Evolutionary conservation across 495 filamentous ascomycete species (phyloP), one percentile per base, ranked within the genome.

Genomic region (Apodospora peruviana): DNA sequence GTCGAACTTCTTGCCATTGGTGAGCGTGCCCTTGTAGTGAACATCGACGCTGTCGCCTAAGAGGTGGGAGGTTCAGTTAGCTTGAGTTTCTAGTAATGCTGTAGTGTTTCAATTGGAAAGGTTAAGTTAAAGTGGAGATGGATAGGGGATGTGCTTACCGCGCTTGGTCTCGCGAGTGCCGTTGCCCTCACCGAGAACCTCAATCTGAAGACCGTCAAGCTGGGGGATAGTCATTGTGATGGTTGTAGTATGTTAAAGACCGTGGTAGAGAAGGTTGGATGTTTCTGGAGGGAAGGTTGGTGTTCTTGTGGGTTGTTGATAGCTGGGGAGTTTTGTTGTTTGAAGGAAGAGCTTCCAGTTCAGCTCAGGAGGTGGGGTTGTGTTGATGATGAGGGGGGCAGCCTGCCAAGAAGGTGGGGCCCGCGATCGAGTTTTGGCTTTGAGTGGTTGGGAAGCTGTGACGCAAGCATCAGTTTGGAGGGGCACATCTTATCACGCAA

Each of bases 1-100:
- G 25, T 66, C 63, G 52, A 66, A 66, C 61, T 59, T 43, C 3
- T 38, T 69, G 46, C 69, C 69, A 38, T 50, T 46, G 25, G 45
- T 49, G 25, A 66, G 58, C 16, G 59, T 62, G 35, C 63, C 63
- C 12, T 7, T 52, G 61, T 66, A 66, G 59, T 66, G 63, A 4
- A 66, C 63, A 8, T 55, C 23, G 17, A 66, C 57, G 32, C 37
- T 57, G 42, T 66, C 61, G 18, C 61, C 63, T 66, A 14, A 17
- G 14, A 38, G 24, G 35, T 18, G n/a, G 34, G 27, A 32, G 27
- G 27, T 7, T 32, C 27, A 32, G 14, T 32, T 32, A 14, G 14
- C 27, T 32, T 32, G 27, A 32, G 27, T 7, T 7, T 14, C 7
- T 7, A 32, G 7, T 32, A n/a, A n/a, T n/a, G n/a, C n/a, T n/a